Evolutionary conservation across 1,284 basidiomycete species (phyloP).

Genomic region (Meira nashicola): DNA sequence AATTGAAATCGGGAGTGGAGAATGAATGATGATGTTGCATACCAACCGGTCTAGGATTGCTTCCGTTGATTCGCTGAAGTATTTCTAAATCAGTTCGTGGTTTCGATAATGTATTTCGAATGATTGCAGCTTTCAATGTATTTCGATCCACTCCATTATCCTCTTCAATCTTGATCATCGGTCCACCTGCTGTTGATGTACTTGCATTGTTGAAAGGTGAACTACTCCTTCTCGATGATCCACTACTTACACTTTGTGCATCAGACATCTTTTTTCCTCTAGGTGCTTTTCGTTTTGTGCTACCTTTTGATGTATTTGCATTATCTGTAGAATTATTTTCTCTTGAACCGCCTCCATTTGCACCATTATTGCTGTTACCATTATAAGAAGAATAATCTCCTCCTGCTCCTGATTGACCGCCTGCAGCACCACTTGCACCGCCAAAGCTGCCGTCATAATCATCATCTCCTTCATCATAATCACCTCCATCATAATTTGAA

Average conservation of each 20-base stretch:
- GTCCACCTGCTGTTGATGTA: not conserved
- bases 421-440: not conserved
- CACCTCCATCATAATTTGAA: slow-evolving; percentile 12
- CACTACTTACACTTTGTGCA: not conserved
- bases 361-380: not conserved
- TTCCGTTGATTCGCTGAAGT: too few species aligned
- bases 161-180: not conserved
- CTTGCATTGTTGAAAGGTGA: not conserved
- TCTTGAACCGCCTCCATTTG: not conserved
- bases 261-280: slow-evolving; percentile 3
- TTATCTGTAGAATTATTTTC: not conserved
- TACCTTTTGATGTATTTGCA: not conserved
- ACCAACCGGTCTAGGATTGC: too few species aligned
- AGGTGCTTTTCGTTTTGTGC: slow-evolving; percentile 3
- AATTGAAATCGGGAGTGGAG: too few species aligned
- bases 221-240: not conserved
- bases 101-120: not conserved
- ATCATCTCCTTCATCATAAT: not conserved
- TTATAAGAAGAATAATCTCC: not conserved
- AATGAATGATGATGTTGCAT: too few species aligned
- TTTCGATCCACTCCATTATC: not conserved
- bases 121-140: slow-evolving; percentile 1
- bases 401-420: not conserved
- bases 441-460: not conserved
- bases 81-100: not conserved